Conservation (phyloP, 2,329 filamentous ascomycete species). For the Chaetothyriales sp. region DNA sequence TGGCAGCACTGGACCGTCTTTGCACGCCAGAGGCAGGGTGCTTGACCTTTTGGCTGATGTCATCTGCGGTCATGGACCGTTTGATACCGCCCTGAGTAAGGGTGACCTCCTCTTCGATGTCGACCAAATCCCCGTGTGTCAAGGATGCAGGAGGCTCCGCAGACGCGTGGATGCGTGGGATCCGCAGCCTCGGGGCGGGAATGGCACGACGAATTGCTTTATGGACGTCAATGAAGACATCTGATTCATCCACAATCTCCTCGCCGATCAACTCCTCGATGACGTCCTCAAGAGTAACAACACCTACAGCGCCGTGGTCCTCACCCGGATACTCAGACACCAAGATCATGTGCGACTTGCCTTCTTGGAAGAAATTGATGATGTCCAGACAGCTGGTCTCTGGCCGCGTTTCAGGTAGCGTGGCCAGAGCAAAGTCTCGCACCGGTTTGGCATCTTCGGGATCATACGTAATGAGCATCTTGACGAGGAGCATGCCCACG, state of each 20-base stretch:
- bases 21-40: slow-evolving; percentile 6
- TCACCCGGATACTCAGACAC: slow-evolving; percentile 87
- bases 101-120: slow-evolving; percentile 33
- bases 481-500: slow-evolving; percentile 93
- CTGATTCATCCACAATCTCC: slow-evolving; percentile 97
- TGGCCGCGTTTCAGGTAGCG: slow-evolving; percentile 82
- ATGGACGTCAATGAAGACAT: slow-evolving; percentile 96
- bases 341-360: slow-evolving; percentile 96
- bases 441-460: slow-evolving; percentile 82
- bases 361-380: slow-evolving; percentile 98
- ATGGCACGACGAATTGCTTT: slow-evolving; percentile 85
- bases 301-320: slow-evolving; percentile 74
- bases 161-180: slow-evolving; percentile 42
- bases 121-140: slow-evolving; percentile 23
- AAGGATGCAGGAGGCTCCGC: slow-evolving; percentile 22
- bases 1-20: slow-evolving; percentile 22
- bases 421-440: slow-evolving; percentile 79
- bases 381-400: slow-evolving; percentile 96
- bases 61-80: slow-evolving; percentile 12
- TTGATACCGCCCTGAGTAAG: slow-evolving; percentile 16
- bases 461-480: slow-evolving; percentile 97
- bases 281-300: slow-evolving; percentile 92
- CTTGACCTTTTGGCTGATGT: slow-evolving; percentile 21
- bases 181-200: slow-evolving; percentile 64
- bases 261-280: slow-evolving; percentile 98